These are phyloP conservation scores for Gossypium schwendimanii DNA, from an alignment of 441 rosid genomes.

Conservation along the genomic window DNA sequence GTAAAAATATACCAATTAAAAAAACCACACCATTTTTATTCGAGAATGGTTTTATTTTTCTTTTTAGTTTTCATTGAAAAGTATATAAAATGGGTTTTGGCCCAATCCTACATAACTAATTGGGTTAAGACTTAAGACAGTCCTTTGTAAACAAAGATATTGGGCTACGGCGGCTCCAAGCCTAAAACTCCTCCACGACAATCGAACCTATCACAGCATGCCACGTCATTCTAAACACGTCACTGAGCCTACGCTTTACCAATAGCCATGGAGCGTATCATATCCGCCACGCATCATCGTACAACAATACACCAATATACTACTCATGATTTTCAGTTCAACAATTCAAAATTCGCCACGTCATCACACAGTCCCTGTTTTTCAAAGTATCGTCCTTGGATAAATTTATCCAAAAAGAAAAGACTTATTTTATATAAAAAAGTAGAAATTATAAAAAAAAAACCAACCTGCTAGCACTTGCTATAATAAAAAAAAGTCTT, in stretches of 20 bases:
- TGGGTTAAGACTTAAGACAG: no score
- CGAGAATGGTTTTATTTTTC: no score
- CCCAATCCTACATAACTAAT: no score
- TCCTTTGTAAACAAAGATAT: neutral
- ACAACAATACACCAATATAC: neutral
- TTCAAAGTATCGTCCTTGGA: no score
- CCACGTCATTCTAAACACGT: constrained; percentile 12
- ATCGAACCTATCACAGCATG: neutral
- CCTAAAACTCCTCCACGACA: neutral
- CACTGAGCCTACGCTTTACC: neutral
- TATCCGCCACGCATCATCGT: neutral
- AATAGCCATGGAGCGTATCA: neutral
- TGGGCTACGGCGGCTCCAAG: neutral
- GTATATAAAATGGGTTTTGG: no score
- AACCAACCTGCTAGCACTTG: neutral
- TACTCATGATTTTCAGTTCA: neutral
- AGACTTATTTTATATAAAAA: neutral
- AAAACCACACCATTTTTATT: no score
- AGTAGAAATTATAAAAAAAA: neutral
- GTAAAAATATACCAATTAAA: no score
- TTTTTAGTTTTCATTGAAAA: no score
- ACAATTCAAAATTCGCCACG: neutral
- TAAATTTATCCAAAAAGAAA: neutral
- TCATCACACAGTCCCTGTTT: neutral
- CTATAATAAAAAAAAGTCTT: neutral